Evolutionary conservation across 148 eudicot genomes (phyloP).

Genomic region (Vaccinium macrocarpon): DNA sequence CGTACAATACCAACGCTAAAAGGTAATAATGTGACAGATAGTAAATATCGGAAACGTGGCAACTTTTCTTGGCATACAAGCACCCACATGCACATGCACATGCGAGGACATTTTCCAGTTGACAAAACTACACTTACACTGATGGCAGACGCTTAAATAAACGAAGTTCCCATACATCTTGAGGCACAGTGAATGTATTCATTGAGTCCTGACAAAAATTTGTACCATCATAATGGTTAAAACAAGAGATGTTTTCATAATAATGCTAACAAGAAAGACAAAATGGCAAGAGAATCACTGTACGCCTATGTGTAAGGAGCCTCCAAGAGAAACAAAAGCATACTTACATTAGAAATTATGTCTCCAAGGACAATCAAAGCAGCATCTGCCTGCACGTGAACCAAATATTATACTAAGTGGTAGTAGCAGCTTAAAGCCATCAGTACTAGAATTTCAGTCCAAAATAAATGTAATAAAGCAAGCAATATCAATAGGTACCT

Average conservation of each 20-base stretch:
- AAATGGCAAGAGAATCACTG: neutral
- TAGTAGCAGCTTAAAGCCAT: conserved; percentile 1
- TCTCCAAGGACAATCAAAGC: conserved; percentile 73
- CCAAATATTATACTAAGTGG: neutral
- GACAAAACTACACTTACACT: conserved; percentile 45
- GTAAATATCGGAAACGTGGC: neutral
- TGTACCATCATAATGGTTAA: neutral
- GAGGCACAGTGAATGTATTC: conserved; percentile 58
- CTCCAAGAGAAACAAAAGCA: neutral
- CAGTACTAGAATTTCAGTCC: neutral
- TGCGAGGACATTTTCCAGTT: neutral
- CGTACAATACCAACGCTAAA: neutral
- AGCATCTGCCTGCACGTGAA: conserved; percentile 73
- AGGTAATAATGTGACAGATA: neutral
- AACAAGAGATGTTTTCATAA: conserved; percentile 2
- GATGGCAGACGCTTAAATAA: conserved; percentile 70
- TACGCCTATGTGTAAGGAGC: neutral
- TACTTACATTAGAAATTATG: conserved; percentile 58
- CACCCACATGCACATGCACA: neutral
- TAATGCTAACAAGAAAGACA: conserved; percentile 8
- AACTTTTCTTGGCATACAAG: neutral
- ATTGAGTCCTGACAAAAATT: conserved; percentile 51
- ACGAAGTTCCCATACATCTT: conserved; percentile 86
- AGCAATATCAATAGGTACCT: neutral
- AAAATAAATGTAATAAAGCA: neutral